Evolutionary conservation across 768 basidiomycete species (phyloP).

Genomic region (Boletellus sp.): DNA sequence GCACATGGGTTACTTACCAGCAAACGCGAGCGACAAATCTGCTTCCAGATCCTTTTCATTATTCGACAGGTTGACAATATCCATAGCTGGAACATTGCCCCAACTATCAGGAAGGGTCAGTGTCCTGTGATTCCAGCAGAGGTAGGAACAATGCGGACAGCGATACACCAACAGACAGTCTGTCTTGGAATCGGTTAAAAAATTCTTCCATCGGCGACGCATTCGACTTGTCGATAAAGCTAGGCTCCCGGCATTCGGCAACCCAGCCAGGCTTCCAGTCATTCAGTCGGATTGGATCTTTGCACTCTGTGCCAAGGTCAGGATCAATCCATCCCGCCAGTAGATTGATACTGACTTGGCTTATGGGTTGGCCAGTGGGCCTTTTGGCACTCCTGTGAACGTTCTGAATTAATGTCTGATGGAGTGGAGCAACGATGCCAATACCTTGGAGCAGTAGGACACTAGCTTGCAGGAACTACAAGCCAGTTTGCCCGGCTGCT

Average conservation of each 20-base stretch:
- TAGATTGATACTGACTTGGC: slow-evolving; percentile 20
- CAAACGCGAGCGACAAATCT: slow-evolving; percentile 25
- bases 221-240: slow-evolving; percentile 9
- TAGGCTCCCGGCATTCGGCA: slow-evolving; percentile 17
- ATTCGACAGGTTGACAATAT: slow-evolving; percentile 28
- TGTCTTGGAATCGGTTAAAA: slow-evolving; percentile 16
- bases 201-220: slow-evolving; percentile 12
- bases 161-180: slow-evolving; percentile 25
- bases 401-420: not conserved
- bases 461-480: slow-evolving; percentile 37
- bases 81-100: slow-evolving; percentile 37
- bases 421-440: not conserved
- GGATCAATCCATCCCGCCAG: not conserved
- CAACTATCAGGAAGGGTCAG: slow-evolving; percentile 15
- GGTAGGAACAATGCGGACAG: slow-evolving; percentile 12
- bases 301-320: slow-evolving; percentile 19
- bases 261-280: slow-evolving; percentile 24
- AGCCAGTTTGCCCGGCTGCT: slow-evolving; percentile 28
- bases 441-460: slow-evolving; percentile 42
- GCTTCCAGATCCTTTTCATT: slow-evolving; percentile 17
- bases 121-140: not conserved
- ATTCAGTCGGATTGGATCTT: slow-evolving; percentile 16
- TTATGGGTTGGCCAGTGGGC: slow-evolving; percentile 42
- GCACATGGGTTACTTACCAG: slow-evolving; percentile 13
- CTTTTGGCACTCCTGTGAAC: slow-evolving; percentile 37